Conservation (phyloP, 441 rosid species). For the Mallotus japonicus region DNA sequence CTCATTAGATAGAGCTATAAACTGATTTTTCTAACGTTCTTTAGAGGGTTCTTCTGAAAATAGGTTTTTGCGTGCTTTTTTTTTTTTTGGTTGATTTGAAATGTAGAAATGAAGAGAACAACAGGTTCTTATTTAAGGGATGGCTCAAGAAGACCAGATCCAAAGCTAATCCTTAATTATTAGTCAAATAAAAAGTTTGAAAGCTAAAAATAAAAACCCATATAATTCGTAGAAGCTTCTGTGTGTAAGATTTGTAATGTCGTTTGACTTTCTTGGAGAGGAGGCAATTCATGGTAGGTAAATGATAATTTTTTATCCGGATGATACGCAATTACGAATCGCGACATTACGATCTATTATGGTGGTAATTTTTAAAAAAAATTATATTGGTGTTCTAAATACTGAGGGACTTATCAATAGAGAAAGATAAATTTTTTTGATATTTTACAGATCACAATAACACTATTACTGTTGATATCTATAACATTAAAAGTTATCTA, state of each 20-base stretch:
- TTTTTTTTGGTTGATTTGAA: neutral
- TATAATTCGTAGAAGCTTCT: slow-evolving; percentile 30
- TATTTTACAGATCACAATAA: too few species aligned
- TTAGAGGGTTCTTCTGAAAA: neutral
- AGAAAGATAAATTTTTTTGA: too few species aligned
- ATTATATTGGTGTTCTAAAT: too few species aligned
- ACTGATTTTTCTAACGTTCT: neutral
- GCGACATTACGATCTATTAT: too few species aligned
- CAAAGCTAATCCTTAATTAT: slow-evolving; percentile 14
- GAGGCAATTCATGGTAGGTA: slow-evolving; percentile 6
- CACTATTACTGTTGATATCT: too few species aligned
- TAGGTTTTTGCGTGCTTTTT: neutral
- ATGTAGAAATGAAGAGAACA: neutral
- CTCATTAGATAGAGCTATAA: slow-evolving; percentile 1
- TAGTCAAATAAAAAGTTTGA: slow-evolving; percentile 26
- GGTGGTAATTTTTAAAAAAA: too few species aligned
- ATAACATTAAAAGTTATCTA: too few species aligned
- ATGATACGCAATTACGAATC: too few species aligned
- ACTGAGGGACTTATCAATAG: too few species aligned
- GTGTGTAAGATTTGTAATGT: slow-evolving; percentile 14
- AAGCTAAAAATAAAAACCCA: neutral
- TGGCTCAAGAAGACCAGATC: slow-evolving; percentile 30
- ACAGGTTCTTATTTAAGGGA: neutral
- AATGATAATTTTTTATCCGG: neutral
- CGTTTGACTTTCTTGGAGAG: slow-evolving; percentile 33